Percentiles rank a stretch among this genome's conserved stretches.
Conservation (phyloP, 2,329 filamentous ascomycete genomes). For the Neonectria magnoliae region DNA sequence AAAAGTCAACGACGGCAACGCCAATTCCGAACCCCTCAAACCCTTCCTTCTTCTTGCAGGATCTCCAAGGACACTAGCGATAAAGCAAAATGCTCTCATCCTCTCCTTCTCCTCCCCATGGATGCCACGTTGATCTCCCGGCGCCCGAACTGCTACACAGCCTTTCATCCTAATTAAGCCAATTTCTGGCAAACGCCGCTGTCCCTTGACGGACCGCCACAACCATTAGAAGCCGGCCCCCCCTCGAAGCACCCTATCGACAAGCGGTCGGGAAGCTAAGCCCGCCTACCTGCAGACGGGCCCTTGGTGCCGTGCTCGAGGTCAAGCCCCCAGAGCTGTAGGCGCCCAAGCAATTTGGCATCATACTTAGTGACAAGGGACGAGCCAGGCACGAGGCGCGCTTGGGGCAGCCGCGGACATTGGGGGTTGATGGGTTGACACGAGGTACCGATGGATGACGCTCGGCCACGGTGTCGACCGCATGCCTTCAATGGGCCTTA, state of each 20-base stretch:
- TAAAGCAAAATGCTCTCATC: constrained; percentile 5
- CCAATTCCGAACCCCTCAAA: neutral
- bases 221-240: neutral
- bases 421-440: constrained; percentile 8
- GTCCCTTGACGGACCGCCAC: constrained; percentile 1
- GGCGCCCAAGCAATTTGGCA: constrained; percentile 5
- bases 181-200: constrained; percentile 9
- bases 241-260: neutral
- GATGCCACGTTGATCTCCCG: constrained; percentile 19
- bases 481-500: too few species aligned
- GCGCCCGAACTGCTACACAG: constrained; percentile 8
- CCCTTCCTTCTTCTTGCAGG: constrained; percentile 7
- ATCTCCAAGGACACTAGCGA: constrained; percentile 21
- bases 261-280: constrained; percentile 28
- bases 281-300: constrained; percentile 29
- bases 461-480: constrained; percentile 29
- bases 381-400: constrained; percentile 26
- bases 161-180: constrained; percentile 10
- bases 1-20: constrained; percentile 4
- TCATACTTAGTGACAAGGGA: neutral
- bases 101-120: neutral
- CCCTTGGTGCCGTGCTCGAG: constrained; percentile 24
- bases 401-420: constrained; percentile 35
- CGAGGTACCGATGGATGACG: constrained; percentile 22
- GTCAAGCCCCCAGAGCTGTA: neutral